A percentile compares a stretch with the other conserved stretches of the same genome.
phyloP scores from a whole-genome alignment of 352 stramenopile species.

The Phytophthora sp. region DNA sequence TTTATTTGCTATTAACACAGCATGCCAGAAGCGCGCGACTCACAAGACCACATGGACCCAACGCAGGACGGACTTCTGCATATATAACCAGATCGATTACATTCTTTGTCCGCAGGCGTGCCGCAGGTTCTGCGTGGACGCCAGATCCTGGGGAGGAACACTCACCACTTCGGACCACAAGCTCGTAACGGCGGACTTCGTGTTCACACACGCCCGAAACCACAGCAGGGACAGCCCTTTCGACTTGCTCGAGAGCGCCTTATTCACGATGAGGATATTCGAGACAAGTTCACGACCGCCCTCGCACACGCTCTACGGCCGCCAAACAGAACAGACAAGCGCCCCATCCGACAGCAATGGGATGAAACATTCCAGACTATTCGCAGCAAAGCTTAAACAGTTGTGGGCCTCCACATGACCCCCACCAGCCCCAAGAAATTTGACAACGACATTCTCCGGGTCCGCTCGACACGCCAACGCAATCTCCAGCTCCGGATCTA shows the following conservation, averaged over 20 bases:
- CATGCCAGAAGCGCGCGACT: background rate
- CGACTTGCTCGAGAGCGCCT: no score
- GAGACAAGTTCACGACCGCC: no score
- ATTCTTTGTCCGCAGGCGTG: background rate
- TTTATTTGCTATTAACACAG: slow-evolving; percentile 4
- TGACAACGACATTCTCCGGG: background rate
- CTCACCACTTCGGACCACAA: slow-evolving; percentile 1
- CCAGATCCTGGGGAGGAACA: background rate
- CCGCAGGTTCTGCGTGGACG: background rate
- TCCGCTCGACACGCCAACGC: background rate
- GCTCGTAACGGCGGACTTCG: background rate
- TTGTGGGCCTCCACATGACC: no score
- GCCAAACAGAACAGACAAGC: no score
- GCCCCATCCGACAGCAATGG: no score
- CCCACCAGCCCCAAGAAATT: background rate
- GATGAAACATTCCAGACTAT: no score
- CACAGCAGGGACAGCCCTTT: no score
- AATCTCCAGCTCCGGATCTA: background rate
- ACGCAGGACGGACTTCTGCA: background rate
- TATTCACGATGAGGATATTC: no score
- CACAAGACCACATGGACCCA: slow-evolving; percentile 4
- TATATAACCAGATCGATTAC: background rate
- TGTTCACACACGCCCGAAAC: background rate
- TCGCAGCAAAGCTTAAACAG: no score
- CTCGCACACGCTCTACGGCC: no score